Conservation (phyloP, 192 early-diverging fungal genomes). For the Rhizoclosmatium sp. region DNA sequence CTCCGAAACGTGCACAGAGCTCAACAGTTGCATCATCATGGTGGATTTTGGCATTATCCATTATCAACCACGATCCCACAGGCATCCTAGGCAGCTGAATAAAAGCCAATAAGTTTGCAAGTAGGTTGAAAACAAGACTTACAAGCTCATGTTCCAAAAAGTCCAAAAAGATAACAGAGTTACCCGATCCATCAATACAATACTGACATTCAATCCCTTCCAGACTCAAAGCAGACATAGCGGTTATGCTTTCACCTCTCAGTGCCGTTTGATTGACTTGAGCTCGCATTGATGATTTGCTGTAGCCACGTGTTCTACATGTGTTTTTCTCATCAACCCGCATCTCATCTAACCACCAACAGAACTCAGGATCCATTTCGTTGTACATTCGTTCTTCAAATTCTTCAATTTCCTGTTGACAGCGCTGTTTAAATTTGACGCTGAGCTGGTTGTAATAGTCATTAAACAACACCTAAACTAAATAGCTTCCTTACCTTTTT, state of each 20-base stretch:
- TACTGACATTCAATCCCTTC: neutral
- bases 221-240: too few relatives aligned
- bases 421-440: neutral
- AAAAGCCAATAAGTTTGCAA: too few relatives aligned
- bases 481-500: neutral
- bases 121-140: too few relatives aligned
- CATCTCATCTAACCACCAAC: neutral
- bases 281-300: neutral
- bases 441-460: neutral
- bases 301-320: neutral
- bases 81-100: neutral
- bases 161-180: neutral
- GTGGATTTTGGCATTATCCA: conserved; percentile 12
- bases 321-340: neutral
- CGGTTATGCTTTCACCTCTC: neutral
- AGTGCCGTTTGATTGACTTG: neutral
- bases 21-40: conserved; percentile 10
- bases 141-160: neutral
- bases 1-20: conserved; percentile 1
- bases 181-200: neutral
- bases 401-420: neutral
- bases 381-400: neutral
- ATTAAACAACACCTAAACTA: too few relatives aligned
- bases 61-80: neutral
- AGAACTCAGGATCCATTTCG: neutral